Conservation (phyloP, 768 basidiomycete species). For the Leccinum barrowsii region DNA sequence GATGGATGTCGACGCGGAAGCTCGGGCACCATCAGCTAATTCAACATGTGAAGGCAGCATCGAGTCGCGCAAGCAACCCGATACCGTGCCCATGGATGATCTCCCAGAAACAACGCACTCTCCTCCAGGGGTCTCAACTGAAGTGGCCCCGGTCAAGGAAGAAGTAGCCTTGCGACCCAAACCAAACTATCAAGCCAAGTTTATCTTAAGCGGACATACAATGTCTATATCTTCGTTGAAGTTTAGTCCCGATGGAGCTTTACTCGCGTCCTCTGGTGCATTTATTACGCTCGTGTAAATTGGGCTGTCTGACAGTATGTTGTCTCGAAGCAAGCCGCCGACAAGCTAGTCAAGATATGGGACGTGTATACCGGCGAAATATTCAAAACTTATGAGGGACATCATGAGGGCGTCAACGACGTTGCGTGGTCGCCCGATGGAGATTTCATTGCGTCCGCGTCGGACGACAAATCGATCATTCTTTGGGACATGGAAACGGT, state of each 20-base stretch:
- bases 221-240: conserved; percentile 80
- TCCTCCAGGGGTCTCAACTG: not conserved
- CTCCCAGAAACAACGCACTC: not conserved
- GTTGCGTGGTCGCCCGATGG: conserved; percentile 86
- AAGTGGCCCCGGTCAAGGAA: not conserved
- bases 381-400: conserved; percentile 68
- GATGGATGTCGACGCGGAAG: conserved; percentile 17
- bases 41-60: not conserved
- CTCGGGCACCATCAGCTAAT: not conserved
- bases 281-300: conserved; percentile 13
- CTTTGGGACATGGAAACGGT: conserved; percentile 81
- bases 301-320: conserved; percentile 18
- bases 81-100: conserved; percentile 9
- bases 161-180: conserved; percentile 8
- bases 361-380: conserved; percentile 69
- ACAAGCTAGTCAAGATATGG: conserved; percentile 82
- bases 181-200: conserved; percentile 57
- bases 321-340: conserved; percentile 63
- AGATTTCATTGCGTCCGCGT: conserved; percentile 83
- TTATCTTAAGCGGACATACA: conserved; percentile 77
- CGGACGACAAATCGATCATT: conserved; percentile 86
- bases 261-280: conserved; percentile 83
- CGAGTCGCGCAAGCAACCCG: conserved; percentile 6
- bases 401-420: conserved; percentile 83
- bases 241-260: conserved; percentile 81